A percentile compares a stretch with the other conserved stretches of the same genome.
phyloP scores from a whole-genome alignment of 768 basidiomycete genomes.

The Nevesoporus exiguus region DNA sequence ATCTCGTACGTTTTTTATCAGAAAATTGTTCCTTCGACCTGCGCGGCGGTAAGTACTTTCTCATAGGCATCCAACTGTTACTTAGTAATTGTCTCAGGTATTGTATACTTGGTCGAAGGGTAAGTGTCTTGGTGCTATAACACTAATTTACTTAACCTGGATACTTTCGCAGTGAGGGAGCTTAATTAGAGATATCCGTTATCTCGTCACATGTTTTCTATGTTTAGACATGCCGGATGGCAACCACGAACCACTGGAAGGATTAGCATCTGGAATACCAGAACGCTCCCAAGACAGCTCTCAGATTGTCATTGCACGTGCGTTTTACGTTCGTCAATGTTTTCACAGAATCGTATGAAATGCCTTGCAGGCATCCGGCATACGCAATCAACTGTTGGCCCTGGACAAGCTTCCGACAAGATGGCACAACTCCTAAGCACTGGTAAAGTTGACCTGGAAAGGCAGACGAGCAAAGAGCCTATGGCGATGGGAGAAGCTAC shows the following conservation, averaged over 20 bases:
- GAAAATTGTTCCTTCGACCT: background rate
- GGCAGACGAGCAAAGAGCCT: no score
- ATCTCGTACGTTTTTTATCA: background rate
- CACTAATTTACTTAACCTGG: background rate
- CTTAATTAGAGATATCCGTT: background rate
- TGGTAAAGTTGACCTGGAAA: no score
- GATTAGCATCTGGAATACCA: background rate
- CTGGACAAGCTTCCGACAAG: background rate
- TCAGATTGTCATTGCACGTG: no score
- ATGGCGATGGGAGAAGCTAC: no score
- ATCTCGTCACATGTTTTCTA: background rate
- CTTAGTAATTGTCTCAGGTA: background rate
- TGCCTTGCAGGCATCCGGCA: background rate
- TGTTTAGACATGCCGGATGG: background rate
- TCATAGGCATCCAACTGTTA: background rate
- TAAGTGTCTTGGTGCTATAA: background rate
- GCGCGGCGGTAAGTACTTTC: background rate
- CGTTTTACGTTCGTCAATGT: no score
- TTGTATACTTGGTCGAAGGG: background rate
- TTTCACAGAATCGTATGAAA: no score
- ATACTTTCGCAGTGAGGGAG: background rate
- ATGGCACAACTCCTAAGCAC: no score
- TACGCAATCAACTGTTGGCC: background rate
- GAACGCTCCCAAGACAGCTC: no score
- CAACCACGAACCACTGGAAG: background rate